Evolutionary conservation across 2,329 filamentous ascomycete species (phyloP), one percentile per base, ranked within the genome.

Genomic region (Penicillium sp.): DNA sequence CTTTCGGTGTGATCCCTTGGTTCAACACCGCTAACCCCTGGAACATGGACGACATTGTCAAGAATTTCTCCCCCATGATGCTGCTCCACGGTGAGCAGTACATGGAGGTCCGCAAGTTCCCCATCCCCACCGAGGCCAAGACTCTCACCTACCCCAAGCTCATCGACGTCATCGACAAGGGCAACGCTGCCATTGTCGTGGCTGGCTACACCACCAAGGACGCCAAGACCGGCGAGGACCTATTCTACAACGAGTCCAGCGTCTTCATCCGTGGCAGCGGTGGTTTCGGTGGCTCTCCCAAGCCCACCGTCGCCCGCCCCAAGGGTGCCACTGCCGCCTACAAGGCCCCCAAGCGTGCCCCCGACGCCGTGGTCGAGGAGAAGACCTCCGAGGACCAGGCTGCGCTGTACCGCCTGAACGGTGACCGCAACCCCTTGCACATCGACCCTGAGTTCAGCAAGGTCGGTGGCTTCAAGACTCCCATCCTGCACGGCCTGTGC

Each of bases 1-100:
- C 92, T n/a, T 99, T 91, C 71, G 95, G 93, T 75, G 95, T 98
- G 62, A 89, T 99, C 69, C 95, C 95, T n/a, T 90, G 88, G 70
- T 97, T 98, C 81, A 89, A 89, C 79, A 89, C 92, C 60, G 84
- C 90, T 66, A 81, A 87, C 61, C 91, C 94, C 31, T 98, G 90
- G 82, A 87, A 83, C 76, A 84, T 95, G 70, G 86, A 87, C 72
- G 87, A 93, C 58, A 85, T 99, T 61, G 89, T 98, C 31, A 92
- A 93, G 75, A 96, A 98, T 83, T 99, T 97, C 83, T 92, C 87
- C 39, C 94, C 93, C 62, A 97, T 96, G 92, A 97, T 97, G 92
- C 87, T 99, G 52, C 89, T 99, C 24, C 95, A 99, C 81, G 95
- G 95, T 73, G 95, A 99, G 83, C 95, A 99, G 78, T 99, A 93